A percentile compares a stretch with the other conserved stretches of the same genome.
These are phyloP conservation scores for Scutellaria baicalensis DNA, from an alignment of 257 asterid species.

Conservation along the genomic window DNA sequence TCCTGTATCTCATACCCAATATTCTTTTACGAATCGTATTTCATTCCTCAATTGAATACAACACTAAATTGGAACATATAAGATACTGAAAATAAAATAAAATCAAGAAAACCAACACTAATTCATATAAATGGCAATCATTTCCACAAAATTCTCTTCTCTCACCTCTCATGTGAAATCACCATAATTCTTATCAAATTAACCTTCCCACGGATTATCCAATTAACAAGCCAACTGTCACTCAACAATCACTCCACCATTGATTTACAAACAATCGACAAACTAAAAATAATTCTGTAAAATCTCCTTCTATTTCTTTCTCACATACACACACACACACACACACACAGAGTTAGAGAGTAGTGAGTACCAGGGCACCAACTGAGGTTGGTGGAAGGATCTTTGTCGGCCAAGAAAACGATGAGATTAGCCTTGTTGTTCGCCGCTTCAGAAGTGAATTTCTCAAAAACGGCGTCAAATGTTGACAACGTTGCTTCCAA, in stretches of 20 bases:
- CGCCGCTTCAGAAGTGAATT: conserved; percentile 46
- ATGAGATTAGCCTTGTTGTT: conserved; percentile 65
- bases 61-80: too few species aligned
- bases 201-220: neutral
- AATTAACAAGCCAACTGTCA: neutral
- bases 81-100: neutral
- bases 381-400: conserved; percentile 75
- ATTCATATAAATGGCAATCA: neutral
- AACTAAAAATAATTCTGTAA: neutral
- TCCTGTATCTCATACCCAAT: neutral
- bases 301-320: neutral
- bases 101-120: neutral
- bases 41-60: neutral
- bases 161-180: neutral
- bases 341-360: too few species aligned
- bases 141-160: neutral
- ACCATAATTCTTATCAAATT: neutral
- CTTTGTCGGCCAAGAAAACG: conserved; percentile 87
- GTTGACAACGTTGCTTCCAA: conserved; percentile 60
- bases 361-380: conserved; percentile 84
- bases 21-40: neutral
- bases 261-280: neutral
- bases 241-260: neutral
- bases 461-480: conserved; percentile 50
- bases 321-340: too few species aligned